These are phyloP conservation scores for Suillus subaureus DNA, from an alignment of 768 basidiomycete species.

Conservation along the genomic window DNA sequence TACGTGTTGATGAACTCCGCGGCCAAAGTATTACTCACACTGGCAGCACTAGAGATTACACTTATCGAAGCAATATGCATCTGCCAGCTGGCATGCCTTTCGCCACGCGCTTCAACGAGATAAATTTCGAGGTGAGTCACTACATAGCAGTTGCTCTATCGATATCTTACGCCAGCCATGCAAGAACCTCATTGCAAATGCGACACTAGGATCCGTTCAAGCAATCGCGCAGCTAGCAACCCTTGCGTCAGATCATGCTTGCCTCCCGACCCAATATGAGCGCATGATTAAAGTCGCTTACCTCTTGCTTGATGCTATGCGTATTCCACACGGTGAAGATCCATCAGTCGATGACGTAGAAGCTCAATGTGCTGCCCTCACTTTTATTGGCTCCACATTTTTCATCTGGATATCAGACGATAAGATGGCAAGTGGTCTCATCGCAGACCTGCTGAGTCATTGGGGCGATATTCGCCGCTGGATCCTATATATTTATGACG, in stretches of 20 bases:
- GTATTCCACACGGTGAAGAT: constrained; percentile 20
- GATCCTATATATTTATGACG: constrained; percentile 25
- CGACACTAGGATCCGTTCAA: constrained; percentile 15
- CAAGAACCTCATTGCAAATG: constrained; percentile 21
- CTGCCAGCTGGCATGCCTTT: constrained; percentile 1
- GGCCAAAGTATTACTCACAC: not conserved
- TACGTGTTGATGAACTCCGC: constrained; percentile 5
- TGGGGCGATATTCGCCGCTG: constrained; percentile 31
- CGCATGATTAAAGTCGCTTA: constrained; percentile 25
- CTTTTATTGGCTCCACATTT: constrained; percentile 24
- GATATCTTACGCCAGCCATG: not conserved
- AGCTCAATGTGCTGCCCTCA: constrained; percentile 18
- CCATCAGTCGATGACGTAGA: constrained; percentile 13
- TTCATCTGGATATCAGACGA: constrained; percentile 25
- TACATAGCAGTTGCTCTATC: not conserved
- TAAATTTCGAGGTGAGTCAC: constrained; percentile 26
- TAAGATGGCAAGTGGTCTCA: constrained; percentile 18
- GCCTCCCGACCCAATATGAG: constrained; percentile 24
- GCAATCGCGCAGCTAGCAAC: constrained; percentile 18
- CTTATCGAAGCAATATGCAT: not conserved
- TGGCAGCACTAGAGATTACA: not conserved
- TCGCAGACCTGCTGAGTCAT: constrained; percentile 16
- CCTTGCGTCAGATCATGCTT: constrained; percentile 16
- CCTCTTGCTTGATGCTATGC: constrained; percentile 21
- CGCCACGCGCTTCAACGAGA: not conserved